These are phyloP conservation scores for Leccinum variicolor DNA, from an alignment of 768 basidiomycete genomes.

Conservation along the genomic window DNA sequence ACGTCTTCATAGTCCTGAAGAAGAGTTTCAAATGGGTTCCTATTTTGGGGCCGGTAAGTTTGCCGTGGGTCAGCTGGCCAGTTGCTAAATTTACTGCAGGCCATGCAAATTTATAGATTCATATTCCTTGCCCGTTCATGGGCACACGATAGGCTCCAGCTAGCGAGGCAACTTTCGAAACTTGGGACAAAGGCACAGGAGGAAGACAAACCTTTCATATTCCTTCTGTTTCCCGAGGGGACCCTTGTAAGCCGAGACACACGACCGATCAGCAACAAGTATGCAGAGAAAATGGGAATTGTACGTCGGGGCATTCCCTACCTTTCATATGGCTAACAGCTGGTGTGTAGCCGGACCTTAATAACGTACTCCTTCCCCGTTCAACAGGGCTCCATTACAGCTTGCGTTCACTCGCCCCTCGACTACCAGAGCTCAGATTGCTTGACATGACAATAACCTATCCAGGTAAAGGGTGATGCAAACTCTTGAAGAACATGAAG, in stretches of 20 bases:
- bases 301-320: conserved; percentile 47
- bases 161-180: conserved; percentile 62
- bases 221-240: conserved; percentile 94
- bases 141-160: conserved; percentile 74
- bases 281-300: conserved; percentile 83
- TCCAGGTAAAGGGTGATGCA: conserved; percentile 53
- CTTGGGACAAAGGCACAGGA: conserved; percentile 68
- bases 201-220: conserved; percentile 68
- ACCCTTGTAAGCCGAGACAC: conserved; percentile 89
- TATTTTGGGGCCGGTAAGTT: conserved; percentile 77
- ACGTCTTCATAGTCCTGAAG: conserved; percentile 91
- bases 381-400: conserved; percentile 89
- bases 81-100: conserved; percentile 39
- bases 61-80: neutral
- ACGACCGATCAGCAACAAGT: conserved; percentile 79
- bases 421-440: conserved; percentile 71
- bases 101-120: conserved; percentile 93
- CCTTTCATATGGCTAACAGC: conserved; percentile 9
- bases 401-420: conserved; percentile 74
- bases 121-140: conserved; percentile 91
- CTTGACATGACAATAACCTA: conserved; percentile 93
- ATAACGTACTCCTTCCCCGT: conserved; percentile 81
- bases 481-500: neutral
- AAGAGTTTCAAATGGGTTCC: conserved; percentile 85
- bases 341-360: conserved; percentile 64